phyloP scores from a whole-genome alignment of 2,329 filamentous ascomycete genomes.

The Ophidiomyces ophidiicola region DNA sequence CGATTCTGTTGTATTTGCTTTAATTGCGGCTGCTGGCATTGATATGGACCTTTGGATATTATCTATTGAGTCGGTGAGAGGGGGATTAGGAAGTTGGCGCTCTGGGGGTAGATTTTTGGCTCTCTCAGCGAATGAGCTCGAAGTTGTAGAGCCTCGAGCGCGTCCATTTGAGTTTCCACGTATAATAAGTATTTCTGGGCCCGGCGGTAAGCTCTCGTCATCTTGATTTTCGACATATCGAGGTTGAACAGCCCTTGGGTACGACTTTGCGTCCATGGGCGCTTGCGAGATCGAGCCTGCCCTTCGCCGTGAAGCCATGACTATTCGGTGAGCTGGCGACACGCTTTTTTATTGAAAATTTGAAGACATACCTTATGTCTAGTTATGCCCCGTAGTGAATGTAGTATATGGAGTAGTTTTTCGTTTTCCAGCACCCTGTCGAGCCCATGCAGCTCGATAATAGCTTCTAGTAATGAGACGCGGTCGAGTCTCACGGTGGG shows the following conservation, averaged over 20 bases:
- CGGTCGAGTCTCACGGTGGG: too few species aligned
- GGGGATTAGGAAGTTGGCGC: conserved; percentile 7
- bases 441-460: too few species aligned
- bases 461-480: too few species aligned
- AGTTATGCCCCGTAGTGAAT: too few species aligned
- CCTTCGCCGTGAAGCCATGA: background rate
- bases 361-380: too few species aligned
- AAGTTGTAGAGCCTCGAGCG: conserved; percentile 32
- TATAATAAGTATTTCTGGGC: conserved; percentile 49
- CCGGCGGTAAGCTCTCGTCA: conserved; percentile 34
- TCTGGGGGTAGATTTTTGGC: conserved; percentile 8
- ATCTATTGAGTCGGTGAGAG: conserved; percentile 5
- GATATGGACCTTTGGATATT: conserved; percentile 1
- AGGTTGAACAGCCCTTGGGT: background rate
- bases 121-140: conserved; percentile 21
- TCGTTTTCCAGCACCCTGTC: too few species aligned
- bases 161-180: conserved; percentile 48
- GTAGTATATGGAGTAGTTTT: too few species aligned
- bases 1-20: conserved; percentile 1
- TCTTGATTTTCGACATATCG: background rate
- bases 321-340: background rate
- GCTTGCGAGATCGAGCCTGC: conserved; percentile 2
- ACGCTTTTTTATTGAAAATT: background rate
- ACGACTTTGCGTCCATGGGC: conserved; percentile 1
- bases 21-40: background rate